Percentiles rank a stretch among this genome's conserved stretches.
Evolutionary conservation across 495 filamentous ascomycete species (phyloP).

Genomic region (Tricharina praecox): DNA sequence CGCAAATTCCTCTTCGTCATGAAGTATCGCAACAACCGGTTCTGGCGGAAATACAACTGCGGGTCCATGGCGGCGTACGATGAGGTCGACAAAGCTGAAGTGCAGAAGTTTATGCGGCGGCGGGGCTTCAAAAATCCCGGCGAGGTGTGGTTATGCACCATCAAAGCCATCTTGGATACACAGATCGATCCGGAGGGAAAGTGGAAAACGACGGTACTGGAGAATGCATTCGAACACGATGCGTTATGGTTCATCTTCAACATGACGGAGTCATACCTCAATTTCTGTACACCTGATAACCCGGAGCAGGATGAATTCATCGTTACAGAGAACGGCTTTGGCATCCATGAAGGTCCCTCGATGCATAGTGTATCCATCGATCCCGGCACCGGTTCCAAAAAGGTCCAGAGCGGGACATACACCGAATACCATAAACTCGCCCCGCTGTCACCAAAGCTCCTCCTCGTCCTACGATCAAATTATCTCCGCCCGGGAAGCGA

Average conservation of each 20-base stretch:
- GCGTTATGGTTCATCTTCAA: slow-evolving; percentile 32
- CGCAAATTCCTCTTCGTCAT: slow-evolving; percentile 41
- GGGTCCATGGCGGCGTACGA: slow-evolving; percentile 27
- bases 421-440: slow-evolving; percentile 33
- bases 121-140: slow-evolving; percentile 31
- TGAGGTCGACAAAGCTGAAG: slow-evolving; percentile 27
- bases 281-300: slow-evolving; percentile 31
- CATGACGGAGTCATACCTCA: slow-evolving; percentile 29
- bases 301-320: slow-evolving; percentile 34
- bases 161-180: slow-evolving; percentile 34
- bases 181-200: slow-evolving; percentile 29
- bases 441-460: slow-evolving; percentile 35
- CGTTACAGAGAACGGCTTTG: slow-evolving; percentile 34
- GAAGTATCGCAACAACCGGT: slow-evolving; percentile 31
- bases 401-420: slow-evolving; percentile 5
- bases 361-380: slow-evolving; percentile 3
- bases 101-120: slow-evolving; percentile 33
- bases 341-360: slow-evolving; percentile 33
- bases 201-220: slow-evolving; percentile 27
- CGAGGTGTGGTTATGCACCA: slow-evolving; percentile 37
- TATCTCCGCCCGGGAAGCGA: slow-evolving; percentile 16
- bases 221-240: slow-evolving; percentile 30
- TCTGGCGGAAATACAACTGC: slow-evolving; percentile 29
- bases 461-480: slow-evolving; percentile 32
- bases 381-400: slow-evolving; percentile 7